Evolutionary conservation across 148 eudicot species (phyloP), one percentile per base, ranked within the genome.

Genomic region (Rhododendron williamsianum): DNA sequence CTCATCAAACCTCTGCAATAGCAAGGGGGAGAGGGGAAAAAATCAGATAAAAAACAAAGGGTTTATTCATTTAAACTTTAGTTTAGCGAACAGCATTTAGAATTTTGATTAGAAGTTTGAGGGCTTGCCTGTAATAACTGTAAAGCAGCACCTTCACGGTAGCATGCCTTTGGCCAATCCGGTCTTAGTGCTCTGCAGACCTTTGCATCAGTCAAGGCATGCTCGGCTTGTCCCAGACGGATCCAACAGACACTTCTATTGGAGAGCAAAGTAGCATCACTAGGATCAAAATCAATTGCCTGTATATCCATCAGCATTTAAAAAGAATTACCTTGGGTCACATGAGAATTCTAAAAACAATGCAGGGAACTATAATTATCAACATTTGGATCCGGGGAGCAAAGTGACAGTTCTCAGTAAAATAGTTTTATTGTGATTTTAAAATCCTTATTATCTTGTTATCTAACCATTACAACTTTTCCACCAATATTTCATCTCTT

Each of bases 171-270:
- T 10, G 92, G 86, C 98, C 98, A 97, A 81, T 92, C 89, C 27
- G 98, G 98, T 85, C 92, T 92, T 27, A 97, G 89, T 43, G 88
- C 90, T 90, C 95, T 92, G 87, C 95, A 92, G 49, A 83, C 83
- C 86, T 92, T 94, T 38, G 95, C 99, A 92, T 97, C 99, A 41
- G 88, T 86, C 74, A 97, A 90, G 81, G 99, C 98, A 71, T 91
- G 95, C 67, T 95, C 96, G 41, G 93, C 96, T 90, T 95, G 96
- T 65, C 98, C 98, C 76, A 93, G 78, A 72, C 91, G 95, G 38
- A 93, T 38, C 98, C 98, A 95, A 82, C 99, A 95, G 23, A 95
- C 92, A 86, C 99, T 97, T 93, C 99, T 90, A 88, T 97, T 97
- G 4, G 99, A 97, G 90, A 89, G 87, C 71, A 94, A 91, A 49